Conservation (phyloP, 768 basidiomycete species). For the Suillus alpinus region DNA sequence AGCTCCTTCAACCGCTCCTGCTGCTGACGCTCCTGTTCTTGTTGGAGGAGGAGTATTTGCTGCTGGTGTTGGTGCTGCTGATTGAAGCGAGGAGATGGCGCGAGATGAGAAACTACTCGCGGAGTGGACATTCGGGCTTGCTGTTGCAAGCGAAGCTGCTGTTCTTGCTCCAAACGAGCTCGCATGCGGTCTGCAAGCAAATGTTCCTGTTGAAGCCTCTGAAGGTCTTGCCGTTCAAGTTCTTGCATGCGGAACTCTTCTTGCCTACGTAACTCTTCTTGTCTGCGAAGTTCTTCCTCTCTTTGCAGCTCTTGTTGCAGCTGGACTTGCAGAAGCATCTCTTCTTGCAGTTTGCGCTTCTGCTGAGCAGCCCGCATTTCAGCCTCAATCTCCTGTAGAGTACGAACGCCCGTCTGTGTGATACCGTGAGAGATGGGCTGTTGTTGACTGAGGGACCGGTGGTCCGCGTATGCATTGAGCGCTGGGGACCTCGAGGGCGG, state of each 20-base stretch:
- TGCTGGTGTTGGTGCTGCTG: constrained; percentile 74
- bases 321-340: constrained; percentile 39
- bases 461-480: constrained; percentile 31
- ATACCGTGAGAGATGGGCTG: constrained; percentile 33
- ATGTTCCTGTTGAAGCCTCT: constrained; percentile 46
- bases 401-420: constrained; percentile 46
- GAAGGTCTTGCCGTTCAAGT: constrained; percentile 36
- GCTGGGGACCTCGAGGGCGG: constrained; percentile 19
- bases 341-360: constrained; percentile 38
- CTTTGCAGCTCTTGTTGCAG: constrained; percentile 43
- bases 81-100: constrained; percentile 78
- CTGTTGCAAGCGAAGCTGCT: constrained; percentile 37
- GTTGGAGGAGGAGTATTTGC: constrained; percentile 64
- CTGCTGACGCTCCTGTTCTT: constrained; percentile 61
- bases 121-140: constrained; percentile 46
- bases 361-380: constrained; percentile 73
- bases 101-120: constrained; percentile 53
- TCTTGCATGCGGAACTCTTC: constrained; percentile 27
- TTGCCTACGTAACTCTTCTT: constrained; percentile 21
- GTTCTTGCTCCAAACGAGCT: constrained; percentile 25
- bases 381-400: constrained; percentile 78
- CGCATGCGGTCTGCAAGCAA: constrained; percentile 5
- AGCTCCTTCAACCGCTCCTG: constrained; percentile 57
- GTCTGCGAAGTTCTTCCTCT: constrained; percentile 18
- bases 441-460: constrained; percentile 37